Conservation (phyloP, 1,139 yeast genomes). For the Citeromyces siamensis region DNA sequence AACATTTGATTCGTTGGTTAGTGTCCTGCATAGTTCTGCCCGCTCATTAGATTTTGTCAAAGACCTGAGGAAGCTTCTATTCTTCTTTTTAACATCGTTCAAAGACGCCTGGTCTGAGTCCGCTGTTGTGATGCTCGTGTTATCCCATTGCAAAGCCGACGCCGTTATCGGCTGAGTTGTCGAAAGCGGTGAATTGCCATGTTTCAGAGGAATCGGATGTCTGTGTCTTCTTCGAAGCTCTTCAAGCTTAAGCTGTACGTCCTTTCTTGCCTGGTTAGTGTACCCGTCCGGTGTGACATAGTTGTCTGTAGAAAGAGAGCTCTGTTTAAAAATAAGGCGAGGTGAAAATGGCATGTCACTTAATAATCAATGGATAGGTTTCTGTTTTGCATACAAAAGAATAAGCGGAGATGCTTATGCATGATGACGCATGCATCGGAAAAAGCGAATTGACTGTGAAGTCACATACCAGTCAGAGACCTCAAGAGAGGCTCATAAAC, state of each 20-base stretch:
- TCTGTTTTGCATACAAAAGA: too few relatives aligned
- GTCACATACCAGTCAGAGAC: too few relatives aligned
- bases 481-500: too few relatives aligned
- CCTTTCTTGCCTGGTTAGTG: slow-evolving; percentile 17
- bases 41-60: slow-evolving; percentile 3
- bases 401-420: neutral
- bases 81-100: slow-evolving; percentile 5
- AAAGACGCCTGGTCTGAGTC: slow-evolving; percentile 5
- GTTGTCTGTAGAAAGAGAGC: slow-evolving; percentile 8
- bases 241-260: slow-evolving; percentile 15
- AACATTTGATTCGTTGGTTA: slow-evolving; percentile 2
- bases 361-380: neutral
- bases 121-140: neutral
- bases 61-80: slow-evolving; percentile 5
- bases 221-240: slow-evolving; percentile 8
- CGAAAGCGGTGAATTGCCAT: slow-evolving; percentile 16
- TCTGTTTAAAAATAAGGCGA: neutral
- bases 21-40: slow-evolving; percentile 1
- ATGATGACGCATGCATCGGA: too few relatives aligned
- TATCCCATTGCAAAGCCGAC: slow-evolving; percentile 7
- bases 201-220: slow-evolving; percentile 8
- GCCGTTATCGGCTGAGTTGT: slow-evolving; percentile 8
- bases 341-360: slow-evolving; percentile 1
- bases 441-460: too few relatives aligned
- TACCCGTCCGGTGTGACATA: slow-evolving; percentile 17